phyloP scores from a whole-genome alignment of 2,329 filamentous ascomycete species.

The Colletotrichum cordylinicola region DNA sequence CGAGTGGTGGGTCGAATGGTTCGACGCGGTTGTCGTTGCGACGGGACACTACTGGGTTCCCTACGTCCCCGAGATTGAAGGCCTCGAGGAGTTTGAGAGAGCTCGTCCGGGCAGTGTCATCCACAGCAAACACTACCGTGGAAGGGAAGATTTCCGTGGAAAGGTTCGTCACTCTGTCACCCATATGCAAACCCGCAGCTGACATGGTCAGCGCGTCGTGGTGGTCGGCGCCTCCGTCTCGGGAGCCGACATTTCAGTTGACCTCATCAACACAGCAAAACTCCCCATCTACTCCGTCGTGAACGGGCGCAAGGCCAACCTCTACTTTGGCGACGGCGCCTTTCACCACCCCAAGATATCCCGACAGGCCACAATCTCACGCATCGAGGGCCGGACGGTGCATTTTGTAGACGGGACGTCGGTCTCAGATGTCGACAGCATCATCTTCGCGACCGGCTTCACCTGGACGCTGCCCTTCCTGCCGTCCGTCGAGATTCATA shows the following conservation, averaged over 20 bases:
- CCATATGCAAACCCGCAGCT: not conserved
- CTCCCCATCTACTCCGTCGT: constrained; percentile 57
- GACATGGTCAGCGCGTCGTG: constrained; percentile 54
- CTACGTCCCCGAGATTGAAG: constrained; percentile 56
- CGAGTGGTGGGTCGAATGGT: constrained; percentile 68
- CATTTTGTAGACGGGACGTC: constrained; percentile 61
- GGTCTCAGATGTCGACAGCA: constrained; percentile 60
- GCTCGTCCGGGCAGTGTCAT: constrained; percentile 53
- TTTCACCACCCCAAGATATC: constrained; percentile 63
- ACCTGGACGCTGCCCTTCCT: constrained; percentile 69
- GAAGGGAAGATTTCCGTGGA: constrained; percentile 45
- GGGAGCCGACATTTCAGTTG: constrained; percentile 65
- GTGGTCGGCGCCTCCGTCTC: constrained; percentile 71
- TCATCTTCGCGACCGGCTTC: constrained; percentile 73
- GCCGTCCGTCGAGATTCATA: constrained; percentile 53
- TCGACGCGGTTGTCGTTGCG: constrained; percentile 67
- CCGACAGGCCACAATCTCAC: constrained; percentile 51
- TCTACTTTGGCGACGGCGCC: constrained; percentile 64
- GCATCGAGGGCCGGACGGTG: constrained; percentile 52
- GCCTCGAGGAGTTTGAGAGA: constrained; percentile 53
- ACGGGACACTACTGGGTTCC: constrained; percentile 67
- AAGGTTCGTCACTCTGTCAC: constrained; percentile 42
- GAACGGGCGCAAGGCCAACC: constrained; percentile 52
- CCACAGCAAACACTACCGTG: constrained; percentile 61
- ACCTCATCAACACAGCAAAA: constrained; percentile 50